Conservation (phyloP, 2,329 filamentous ascomycete genomes). For the Bimuria novae-zelandiae region DNA sequence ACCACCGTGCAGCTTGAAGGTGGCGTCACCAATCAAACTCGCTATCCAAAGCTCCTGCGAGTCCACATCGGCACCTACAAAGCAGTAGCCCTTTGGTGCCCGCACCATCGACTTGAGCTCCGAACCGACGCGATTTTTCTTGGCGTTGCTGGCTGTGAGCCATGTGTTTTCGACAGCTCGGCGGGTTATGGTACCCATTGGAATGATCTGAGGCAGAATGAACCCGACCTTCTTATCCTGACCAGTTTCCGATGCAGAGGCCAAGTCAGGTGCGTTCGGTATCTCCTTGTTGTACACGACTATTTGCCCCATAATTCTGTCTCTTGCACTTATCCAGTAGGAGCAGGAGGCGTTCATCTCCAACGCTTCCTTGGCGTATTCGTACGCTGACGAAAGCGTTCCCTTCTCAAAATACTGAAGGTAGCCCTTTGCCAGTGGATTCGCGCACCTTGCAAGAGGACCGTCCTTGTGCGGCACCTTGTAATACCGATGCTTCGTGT, state of each 20-base stretch:
- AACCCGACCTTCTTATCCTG: conserved; percentile 63
- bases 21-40: conserved; percentile 89
- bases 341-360: conserved; percentile 99
- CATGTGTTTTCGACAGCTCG: conserved; percentile 97
- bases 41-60: conserved; percentile 99
- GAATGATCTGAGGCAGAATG: conserved; percentile 93
- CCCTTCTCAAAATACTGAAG: conserved; percentile 89
- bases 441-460: conserved; percentile 79
- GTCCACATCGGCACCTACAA: conserved; percentile 96
- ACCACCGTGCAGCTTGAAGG: conserved; percentile 92
- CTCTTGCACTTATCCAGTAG: conserved; percentile 96
- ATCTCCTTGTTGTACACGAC: conserved; percentile 80
- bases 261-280: conserved; percentile 22
- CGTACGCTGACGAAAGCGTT: conserved; percentile 81
- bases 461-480: conserved; percentile 98
- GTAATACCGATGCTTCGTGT: conserved; percentile 72
- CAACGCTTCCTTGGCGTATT: conserved; percentile 89
- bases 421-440: conserved; percentile 90
- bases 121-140: conserved; percentile 92
- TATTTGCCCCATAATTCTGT: conserved; percentile 93
- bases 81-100: conserved; percentile 86
- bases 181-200: conserved; percentile 96
- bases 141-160: conserved; percentile 97
- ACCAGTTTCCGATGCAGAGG: conserved; percentile 26
- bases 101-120: conserved; percentile 97